These are phyloP conservation scores for Fraxinus platypoda DNA, from an alignment of 305 asterid genomes.

Conservation along the genomic window DNA sequence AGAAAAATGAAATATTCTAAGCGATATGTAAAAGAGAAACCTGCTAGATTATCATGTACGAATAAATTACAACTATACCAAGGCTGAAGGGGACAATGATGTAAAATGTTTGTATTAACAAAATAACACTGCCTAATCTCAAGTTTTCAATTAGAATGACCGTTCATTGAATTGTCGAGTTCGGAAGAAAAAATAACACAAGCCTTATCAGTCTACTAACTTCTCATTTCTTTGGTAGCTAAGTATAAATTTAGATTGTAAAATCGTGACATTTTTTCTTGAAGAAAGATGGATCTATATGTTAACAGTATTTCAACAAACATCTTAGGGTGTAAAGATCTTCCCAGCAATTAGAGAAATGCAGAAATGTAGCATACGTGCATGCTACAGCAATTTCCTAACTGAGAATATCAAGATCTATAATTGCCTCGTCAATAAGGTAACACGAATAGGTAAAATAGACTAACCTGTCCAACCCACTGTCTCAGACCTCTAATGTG, in stretches of 20 bases:
- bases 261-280: not conserved
- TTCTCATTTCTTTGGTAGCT: not conserved
- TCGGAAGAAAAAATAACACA: not conserved
- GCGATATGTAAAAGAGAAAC: not conserved
- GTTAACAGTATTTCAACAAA: conserved; percentile 1
- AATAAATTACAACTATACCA: not conserved
- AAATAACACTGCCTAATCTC: not conserved
- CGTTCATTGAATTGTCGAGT: not conserved
- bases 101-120: not conserved
- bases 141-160: not conserved
- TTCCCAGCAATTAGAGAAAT: conserved; percentile 7
- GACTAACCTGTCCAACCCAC: conserved; percentile 99
- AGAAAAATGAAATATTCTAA: not conserved
- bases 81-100: not conserved
- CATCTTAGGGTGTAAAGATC: not conserved
- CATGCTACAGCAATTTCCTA: conserved; percentile 7
- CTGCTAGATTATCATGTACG: not conserved
- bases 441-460: conserved; percentile 1
- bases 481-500: conserved; percentile 89
- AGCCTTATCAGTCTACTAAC: not conserved
- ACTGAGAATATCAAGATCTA: conserved; percentile 9
- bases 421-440: conserved; percentile 11
- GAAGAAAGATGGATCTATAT: not conserved
- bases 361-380: not conserved
- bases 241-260: not conserved